Evolutionary conservation across 1,139 yeast species (phyloP).

Genomic region (Taphrina flavorubra): DNA sequence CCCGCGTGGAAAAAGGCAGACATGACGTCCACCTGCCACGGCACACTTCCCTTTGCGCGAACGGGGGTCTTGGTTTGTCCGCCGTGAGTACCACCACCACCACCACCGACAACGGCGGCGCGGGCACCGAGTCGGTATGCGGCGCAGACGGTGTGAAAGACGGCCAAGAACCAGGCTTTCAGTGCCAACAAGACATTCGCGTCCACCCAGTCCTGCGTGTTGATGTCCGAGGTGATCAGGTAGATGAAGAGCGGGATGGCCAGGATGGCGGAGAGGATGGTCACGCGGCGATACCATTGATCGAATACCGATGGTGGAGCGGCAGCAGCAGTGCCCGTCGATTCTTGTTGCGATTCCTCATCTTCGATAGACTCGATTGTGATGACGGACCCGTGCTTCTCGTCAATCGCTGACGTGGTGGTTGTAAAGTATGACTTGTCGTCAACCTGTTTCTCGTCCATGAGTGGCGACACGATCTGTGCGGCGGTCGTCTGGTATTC

Average conservation of each 20-base stretch:
- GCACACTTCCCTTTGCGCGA: background rate
- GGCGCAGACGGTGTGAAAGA: slow-evolving; percentile 5
- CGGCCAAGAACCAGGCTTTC: background rate
- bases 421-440: background rate
- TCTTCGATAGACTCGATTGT: slow-evolving; percentile 1
- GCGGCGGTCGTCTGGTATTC: background rate
- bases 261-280: background rate
- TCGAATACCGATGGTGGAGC: background rate
- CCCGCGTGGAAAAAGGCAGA: background rate
- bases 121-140: background rate
- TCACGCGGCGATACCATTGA: background rate
- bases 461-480: slow-evolving; percentile 1
- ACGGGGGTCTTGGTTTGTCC: background rate
- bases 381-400: slow-evolving; percentile 5
- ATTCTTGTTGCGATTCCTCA: background rate
- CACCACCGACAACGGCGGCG: no score
- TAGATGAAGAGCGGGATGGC: background rate
- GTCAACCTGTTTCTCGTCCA: background rate
- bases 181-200: background rate
- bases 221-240: slow-evolving; percentile 2
- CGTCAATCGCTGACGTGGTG: background rate
- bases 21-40: slow-evolving; percentile 6
- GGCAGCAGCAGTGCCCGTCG: background rate
- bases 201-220: background rate
- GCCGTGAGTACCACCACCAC: no score